Evolutionary conservation across 257 asterid species (phyloP).

Genomic region (Plantago major): DNA sequence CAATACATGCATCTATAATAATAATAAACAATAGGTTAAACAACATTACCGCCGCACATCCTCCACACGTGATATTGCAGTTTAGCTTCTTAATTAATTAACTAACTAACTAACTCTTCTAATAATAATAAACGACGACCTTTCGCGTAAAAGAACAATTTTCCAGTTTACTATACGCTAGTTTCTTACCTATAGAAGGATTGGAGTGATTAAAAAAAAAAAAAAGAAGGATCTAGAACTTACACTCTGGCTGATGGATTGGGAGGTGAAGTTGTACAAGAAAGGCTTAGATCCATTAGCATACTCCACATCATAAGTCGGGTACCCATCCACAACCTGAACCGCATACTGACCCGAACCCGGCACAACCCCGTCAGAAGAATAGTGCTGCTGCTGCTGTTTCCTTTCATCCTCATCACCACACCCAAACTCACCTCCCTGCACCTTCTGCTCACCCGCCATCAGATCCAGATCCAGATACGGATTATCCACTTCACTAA

Average conservation of each 20-base stretch:
- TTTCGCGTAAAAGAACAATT: too few relatives aligned
- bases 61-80: too few relatives aligned
- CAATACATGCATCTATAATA: too few relatives aligned
- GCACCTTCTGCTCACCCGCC: constrained; percentile 41
- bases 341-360: constrained; percentile 46
- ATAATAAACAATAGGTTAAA: too few relatives aligned
- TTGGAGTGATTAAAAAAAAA: too few relatives aligned
- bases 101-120: too few relatives aligned
- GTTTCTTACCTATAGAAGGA: too few relatives aligned
- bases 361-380: constrained; percentile 74
- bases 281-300: constrained; percentile 47
- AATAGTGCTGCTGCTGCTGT: constrained; percentile 27
- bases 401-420: constrained; percentile 10
- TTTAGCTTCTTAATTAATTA: too few relatives aligned
- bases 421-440: constrained; percentile 3
- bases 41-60: too few relatives aligned
- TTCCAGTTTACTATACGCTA: too few relatives aligned
- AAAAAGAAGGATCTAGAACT: constrained; percentile 19
- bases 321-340: constrained; percentile 69
- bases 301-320: constrained; percentile 55
- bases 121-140: too few relatives aligned
- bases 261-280: constrained; percentile 78
- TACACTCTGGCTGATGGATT: constrained; percentile 82
- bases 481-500: constrained; percentile 49
- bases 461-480: constrained; percentile 54